Base-by-base conservation (phyloP, 2,329 filamentous ascomycete genomes). In the Calonectria leucothoes region DNA sequence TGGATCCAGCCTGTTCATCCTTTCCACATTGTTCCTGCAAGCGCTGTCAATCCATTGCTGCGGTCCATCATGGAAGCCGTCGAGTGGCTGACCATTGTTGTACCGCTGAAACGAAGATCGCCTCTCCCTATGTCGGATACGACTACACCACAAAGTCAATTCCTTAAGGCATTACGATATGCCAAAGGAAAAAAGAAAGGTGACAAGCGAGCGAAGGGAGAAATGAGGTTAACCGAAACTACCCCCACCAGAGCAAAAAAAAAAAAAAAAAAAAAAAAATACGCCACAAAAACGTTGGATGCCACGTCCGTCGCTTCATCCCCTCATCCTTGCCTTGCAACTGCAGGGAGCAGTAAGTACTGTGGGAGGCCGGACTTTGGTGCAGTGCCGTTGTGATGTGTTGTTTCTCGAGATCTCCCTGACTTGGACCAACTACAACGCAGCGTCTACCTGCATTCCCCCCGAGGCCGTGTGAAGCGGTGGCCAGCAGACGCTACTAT, bases 281-380 rank as follows among this genome's bases (percentile, higher is more conserved):
- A n/a, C 57, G 66, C 59, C 57, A 61, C 70, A 65, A 39, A 42
- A 48, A 59, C 37, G 65, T 51, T 66, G 70, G 29, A 69, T 72
- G 70, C 57, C 70, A 69, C 70, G 70, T 72, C 65, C 37, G 37
- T 55, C 25, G 69, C 63, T 61, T 55, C 69, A 71, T 66, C 51
- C 23, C 23, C 35, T 31, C 39, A 66, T 71, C 70, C 70, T 57
- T 72, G 70, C 70, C 70, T 57, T 72, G 70, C 37, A 64, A 52
- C 42, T 52, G 64, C 57, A 68, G 55, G 31, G 20, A 37, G 52
- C 23, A 37, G n/a, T n/a, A n/a, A n/a, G n/a, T n/a, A n/a, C n/a
- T n/a, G n/a, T n/a, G n/a, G 33, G 63, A 68, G 25, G 42, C 27
- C 57, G 57, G 57, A 17, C 15, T 39, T 42, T 45, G n/a, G 42